phyloP scores from a whole-genome alignment of 2,329 filamentous ascomycete genomes.

The Blastomyces parvus region DNA sequence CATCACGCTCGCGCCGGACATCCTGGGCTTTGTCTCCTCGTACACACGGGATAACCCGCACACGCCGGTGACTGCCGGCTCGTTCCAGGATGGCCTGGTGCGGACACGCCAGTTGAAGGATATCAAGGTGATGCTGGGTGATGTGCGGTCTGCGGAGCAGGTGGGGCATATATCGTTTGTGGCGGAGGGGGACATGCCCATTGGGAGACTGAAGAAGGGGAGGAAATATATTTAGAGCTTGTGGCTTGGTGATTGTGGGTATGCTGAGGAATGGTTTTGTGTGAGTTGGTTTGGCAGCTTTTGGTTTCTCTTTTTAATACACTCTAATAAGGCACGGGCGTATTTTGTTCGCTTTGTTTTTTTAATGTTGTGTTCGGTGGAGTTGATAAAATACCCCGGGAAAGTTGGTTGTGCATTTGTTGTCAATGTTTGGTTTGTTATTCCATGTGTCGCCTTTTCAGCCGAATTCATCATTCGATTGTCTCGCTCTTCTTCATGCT shows the following conservation, averaged over 20 bases:
- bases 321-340: too few species aligned
- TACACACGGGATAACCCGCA: constrained; percentile 5
- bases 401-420: too few species aligned
- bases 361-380: too few species aligned
- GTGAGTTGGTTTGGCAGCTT: not conserved
- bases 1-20: constrained; percentile 3
- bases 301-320: not conserved
- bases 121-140: not conserved
- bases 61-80: not conserved
- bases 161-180: constrained; percentile 6
- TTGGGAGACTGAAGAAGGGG: constrained; percentile 4
- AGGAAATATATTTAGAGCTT: not conserved
- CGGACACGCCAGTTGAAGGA: not conserved
- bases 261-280: not conserved
- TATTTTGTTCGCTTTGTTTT: too few species aligned
- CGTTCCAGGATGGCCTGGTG: not conserved
- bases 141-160: not conserved
- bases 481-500: too few species aligned
- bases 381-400: too few species aligned
- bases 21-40: constrained; percentile 6
- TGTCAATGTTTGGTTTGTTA: too few species aligned
- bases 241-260: not conserved
- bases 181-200: not conserved
- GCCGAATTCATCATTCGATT: too few species aligned
- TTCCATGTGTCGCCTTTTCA: too few species aligned